Evolutionary conservation across 176 grass and related monocot genomes (phyloP).

Genomic region (Hordeum vulgare): DNA sequence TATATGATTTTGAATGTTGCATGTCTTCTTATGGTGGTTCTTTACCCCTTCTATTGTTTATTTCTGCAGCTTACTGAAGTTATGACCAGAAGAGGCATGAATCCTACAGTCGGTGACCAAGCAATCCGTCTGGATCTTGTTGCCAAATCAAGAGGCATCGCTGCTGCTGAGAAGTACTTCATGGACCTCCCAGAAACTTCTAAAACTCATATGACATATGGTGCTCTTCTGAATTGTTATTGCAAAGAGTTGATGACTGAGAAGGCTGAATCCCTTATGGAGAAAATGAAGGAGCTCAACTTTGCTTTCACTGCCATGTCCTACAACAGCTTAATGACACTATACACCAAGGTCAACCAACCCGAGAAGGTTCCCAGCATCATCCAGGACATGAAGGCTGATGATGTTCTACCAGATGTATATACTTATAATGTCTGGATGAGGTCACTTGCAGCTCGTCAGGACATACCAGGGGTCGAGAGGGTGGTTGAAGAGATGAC

Average conservation of each 20-base stretch:
- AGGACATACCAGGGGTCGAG: slow-evolving; percentile 75
- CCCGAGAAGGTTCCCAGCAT: slow-evolving; percentile 56
- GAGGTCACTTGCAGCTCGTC: slow-evolving; percentile 58
- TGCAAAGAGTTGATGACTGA: slow-evolving; percentile 68
- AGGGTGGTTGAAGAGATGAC: slow-evolving; percentile 95
- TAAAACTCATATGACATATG: slow-evolving; percentile 92
- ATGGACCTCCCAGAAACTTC: slow-evolving; percentile 80
- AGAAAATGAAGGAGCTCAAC: slow-evolving; percentile 86
- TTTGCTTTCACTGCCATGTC: slow-evolving; percentile 82
- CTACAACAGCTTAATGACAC: slow-evolving; percentile 91
- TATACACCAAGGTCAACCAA: slow-evolving; percentile 69
- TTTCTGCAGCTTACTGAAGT: slow-evolving; percentile 65
- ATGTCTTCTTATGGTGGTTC: neutral
- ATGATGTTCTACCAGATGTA: slow-evolving; percentile 72
- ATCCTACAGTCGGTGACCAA: slow-evolving; percentile 75
- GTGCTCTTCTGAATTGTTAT: slow-evolving; percentile 85
- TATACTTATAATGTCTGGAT: slow-evolving; percentile 98
- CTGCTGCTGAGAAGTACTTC: slow-evolving; percentile 90
- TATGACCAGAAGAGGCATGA: slow-evolving; percentile 88
- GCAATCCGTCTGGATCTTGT: slow-evolving; percentile 80
- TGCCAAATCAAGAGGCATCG: slow-evolving; percentile 72
- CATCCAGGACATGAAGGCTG: slow-evolving; percentile 85
- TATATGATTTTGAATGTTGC: neutral
- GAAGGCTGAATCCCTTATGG: slow-evolving; percentile 68
- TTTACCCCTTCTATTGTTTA: neutral